phyloP scores from a whole-genome alignment of 2,329 filamentous ascomycete species.

The Aschersonia sp. region DNA sequence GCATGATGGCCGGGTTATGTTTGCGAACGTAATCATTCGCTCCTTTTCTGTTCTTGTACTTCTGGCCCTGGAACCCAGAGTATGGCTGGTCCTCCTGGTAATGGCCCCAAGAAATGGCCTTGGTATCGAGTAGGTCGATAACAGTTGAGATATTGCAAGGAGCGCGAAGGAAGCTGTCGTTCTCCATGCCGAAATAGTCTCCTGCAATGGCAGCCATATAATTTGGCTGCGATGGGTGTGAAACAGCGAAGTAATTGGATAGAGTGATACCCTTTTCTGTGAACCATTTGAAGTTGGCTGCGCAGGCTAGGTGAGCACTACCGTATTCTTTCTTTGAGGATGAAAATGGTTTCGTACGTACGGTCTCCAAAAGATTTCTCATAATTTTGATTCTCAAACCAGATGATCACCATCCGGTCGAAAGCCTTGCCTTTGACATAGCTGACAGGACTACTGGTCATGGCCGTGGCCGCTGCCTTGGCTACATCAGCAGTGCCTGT shows the following conservation, averaged over 20 bases:
- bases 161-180: constrained; percentile 48
- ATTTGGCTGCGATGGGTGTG: constrained; percentile 64
- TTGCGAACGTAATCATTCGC: constrained; percentile 72
- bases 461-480: constrained; percentile 43
- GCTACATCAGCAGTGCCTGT: constrained; percentile 35
- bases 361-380: constrained; percentile 48
- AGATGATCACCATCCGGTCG: constrained; percentile 58
- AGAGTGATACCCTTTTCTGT: constrained; percentile 16
- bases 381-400: constrained; percentile 66
- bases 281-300: constrained; percentile 15
- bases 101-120: constrained; percentile 50
- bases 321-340: background rate
- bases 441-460: constrained; percentile 44
- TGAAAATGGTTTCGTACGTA: constrained; percentile 16
- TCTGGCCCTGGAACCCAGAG: constrained; percentile 53
- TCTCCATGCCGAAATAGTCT: constrained; percentile 60
- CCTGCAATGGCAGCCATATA: constrained; percentile 56
- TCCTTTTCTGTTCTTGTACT: constrained; percentile 48
- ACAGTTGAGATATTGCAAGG: constrained; percentile 50
- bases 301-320: background rate
- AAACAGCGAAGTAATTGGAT: constrained; percentile 38
- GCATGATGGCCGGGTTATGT: constrained; percentile 57
- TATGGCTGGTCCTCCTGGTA: constrained; percentile 73
- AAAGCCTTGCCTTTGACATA: constrained; percentile 58
- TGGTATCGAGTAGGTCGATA: constrained; percentile 53